These are phyloP conservation scores for Aspergillus japonicus DNA, from an alignment of 2,329 filamentous ascomycete genomes.

Conservation along the genomic window DNA sequence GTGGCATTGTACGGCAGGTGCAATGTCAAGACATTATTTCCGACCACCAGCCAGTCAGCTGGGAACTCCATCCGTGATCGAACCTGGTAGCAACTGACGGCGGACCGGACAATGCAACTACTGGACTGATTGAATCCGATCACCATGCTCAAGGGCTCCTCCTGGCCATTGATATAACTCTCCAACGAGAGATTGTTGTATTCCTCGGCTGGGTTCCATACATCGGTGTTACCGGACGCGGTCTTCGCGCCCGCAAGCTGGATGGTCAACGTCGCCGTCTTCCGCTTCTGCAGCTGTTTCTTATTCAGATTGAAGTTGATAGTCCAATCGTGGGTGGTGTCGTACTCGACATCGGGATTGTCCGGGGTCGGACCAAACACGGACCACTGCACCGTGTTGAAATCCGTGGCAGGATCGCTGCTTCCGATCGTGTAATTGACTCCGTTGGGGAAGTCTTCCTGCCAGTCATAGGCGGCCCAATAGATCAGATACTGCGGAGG, in stretches of 20 bases:
- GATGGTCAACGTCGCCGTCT: conserved; percentile 59
- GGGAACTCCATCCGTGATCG: conserved; percentile 61
- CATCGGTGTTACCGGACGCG: conserved; percentile 61
- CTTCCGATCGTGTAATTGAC: conserved; percentile 58
- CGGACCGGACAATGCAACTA: conserved; percentile 61
- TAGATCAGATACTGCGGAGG: conserved; percentile 62
- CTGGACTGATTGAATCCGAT: conserved; percentile 54
- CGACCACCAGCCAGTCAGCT: conserved; percentile 48
- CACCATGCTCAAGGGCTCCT: conserved; percentile 26
- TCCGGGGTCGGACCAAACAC: conserved; percentile 52
- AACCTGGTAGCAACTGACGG: conserved; percentile 62
- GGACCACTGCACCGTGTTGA: conserved; percentile 67
- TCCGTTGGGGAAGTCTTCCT: conserved; percentile 58
- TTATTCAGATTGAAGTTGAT: conserved; percentile 52
- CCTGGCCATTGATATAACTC: conserved; percentile 48
- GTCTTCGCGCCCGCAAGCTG: conserved; percentile 64
- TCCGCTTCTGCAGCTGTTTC: conserved; percentile 43
- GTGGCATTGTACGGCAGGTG: conserved; percentile 61
- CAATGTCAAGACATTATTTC: conserved; percentile 57
- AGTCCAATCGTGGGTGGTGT: conserved; percentile 58
- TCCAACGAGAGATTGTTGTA: conserved; percentile 55
- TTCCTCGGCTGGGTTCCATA: conserved; percentile 54
- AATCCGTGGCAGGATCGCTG: conserved; percentile 49
- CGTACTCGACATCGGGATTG: conserved; percentile 43
- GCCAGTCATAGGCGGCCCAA: conserved; percentile 61